Evolutionary conservation across 148 eudicot species (phyloP).

Genomic region (Rhododendron griersonianum): DNA sequence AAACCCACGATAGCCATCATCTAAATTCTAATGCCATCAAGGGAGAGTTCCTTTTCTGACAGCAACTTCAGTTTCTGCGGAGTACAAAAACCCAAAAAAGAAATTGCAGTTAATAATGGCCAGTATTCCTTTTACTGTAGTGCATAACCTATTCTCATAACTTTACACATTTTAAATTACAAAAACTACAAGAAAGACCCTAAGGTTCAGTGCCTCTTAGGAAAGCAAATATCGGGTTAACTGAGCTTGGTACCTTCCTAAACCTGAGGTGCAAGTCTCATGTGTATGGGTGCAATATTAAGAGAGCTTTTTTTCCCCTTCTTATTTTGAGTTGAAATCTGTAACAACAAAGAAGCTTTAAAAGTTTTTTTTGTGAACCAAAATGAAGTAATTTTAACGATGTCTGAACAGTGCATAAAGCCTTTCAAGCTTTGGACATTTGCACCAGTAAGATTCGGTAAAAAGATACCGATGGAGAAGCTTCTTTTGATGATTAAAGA

Average conservation of each 20-base stretch:
- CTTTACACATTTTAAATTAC: background rate
- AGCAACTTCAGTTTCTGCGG: conserved; percentile 64
- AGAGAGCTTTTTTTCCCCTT: background rate
- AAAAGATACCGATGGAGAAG: background rate
- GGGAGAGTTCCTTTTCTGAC: conserved; percentile 36
- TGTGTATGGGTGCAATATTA: background rate
- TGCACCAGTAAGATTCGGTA: background rate
- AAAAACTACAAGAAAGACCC: background rate
- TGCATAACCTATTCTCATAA: background rate
- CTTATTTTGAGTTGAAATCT: background rate
- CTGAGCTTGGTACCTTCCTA: background rate
- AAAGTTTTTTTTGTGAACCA: background rate
- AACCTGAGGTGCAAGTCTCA: background rate
- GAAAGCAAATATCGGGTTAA: background rate
- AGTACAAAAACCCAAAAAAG: background rate
- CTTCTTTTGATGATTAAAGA: background rate
- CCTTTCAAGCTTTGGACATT: background rate
- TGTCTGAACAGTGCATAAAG: background rate
- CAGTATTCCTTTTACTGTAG: background rate
- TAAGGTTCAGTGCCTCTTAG: background rate
- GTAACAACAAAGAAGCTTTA: background rate
- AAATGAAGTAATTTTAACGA: background rate
- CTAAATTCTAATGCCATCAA: conserved; percentile 33
- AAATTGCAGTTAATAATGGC: background rate
- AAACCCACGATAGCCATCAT: background rate